Base-by-base conservation (phyloP, 768 basidiomycete species). In the Termitomyces sp. region DNA sequence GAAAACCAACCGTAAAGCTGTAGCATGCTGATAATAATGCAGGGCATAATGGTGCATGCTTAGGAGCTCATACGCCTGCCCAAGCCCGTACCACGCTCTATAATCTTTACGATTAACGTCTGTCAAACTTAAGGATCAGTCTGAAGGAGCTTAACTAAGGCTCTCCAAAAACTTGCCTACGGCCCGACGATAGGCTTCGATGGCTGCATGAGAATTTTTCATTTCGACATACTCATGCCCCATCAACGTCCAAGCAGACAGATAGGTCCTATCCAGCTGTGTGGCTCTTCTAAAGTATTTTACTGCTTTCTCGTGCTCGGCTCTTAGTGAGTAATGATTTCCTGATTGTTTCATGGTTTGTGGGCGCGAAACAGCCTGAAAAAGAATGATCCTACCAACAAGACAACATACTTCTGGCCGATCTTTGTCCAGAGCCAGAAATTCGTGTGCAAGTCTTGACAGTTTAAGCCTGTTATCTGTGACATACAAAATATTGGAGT, bases 151-250 rank as follows among this genome's bases (percentile, higher is more conserved):
- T 28, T 12, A 7, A n/a, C 6, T 13, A 3, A 15, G 6, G n/a
- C 40, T 18, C 40, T 32, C 1, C 13, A 15, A 42, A 56, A 24
- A 60, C 22, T 59, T 74, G 94, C 96, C 94, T 62, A 98, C 88
- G 56, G 97, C 97, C 70, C 95, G 85, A 58, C 97, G 86, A 74
- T 98, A 99, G 11, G 95, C 92, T 75, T 98, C 97, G 58, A 98
- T 97, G 16, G 97, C 96, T 2, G 97, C 97, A 79, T 98, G 96
- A 5, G 94, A 94, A 73, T 99, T 98, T 77, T 98, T 98, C 89
- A 97, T 89, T 76, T 99, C 97, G 48, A 99, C 91, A 68, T 92
- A 98, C 75, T 98, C 97, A 69, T 99, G 97, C 1, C 97, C 97
- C 94, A 99, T 95, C 64, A 99, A 77, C 4, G 96, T 98, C 97